phyloP scores from a whole-genome alignment of 306 rosid genomes.

The Acacia crassicarpa region DNA sequence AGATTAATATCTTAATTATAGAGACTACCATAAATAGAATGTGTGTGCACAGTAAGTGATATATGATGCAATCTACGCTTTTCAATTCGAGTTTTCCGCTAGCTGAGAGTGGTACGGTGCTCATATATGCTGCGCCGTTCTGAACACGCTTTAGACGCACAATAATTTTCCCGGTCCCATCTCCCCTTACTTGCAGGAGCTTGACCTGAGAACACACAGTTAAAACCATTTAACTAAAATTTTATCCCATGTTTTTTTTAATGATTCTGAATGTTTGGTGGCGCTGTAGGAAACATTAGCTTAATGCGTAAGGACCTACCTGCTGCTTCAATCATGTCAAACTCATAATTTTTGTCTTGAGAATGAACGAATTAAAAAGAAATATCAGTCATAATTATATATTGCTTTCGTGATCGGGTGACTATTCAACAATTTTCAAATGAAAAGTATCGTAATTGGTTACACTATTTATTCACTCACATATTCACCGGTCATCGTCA shows the following conservation, averaged over 20 bases:
- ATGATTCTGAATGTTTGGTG: not conserved
- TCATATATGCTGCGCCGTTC: not conserved
- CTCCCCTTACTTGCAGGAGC: not conserved
- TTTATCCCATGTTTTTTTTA: not conserved
- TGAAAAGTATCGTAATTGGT: slow-evolving; percentile 27
- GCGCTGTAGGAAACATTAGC: not conserved
- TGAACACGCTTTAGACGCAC: not conserved
- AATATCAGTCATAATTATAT: not conserved
- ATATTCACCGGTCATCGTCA: not conserved
- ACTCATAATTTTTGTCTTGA: slow-evolving; percentile 2
- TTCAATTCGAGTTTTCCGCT: not conserved
- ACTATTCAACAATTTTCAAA: slow-evolving; percentile 30
- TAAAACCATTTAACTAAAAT: not conserved
- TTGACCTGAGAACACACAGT: too few relatives aligned
- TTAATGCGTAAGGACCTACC: slow-evolving; percentile 5
- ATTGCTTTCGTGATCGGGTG: not conserved
- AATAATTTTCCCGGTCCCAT: not conserved
- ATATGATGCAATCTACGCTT: not conserved
- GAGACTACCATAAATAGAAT: too few relatives aligned
- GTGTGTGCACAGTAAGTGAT: too few relatives aligned
- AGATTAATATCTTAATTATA: too few relatives aligned
- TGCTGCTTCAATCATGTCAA: not conserved
- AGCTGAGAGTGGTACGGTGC: too few relatives aligned
- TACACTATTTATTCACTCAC: not conserved
- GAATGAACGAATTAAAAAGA: not conserved